A percentile compares a stretch with the other conserved stretches of the same genome.
Evolutionary conservation across 306 rosid species (phyloP).

Genomic region (Lagenaria siceraria): DNA sequence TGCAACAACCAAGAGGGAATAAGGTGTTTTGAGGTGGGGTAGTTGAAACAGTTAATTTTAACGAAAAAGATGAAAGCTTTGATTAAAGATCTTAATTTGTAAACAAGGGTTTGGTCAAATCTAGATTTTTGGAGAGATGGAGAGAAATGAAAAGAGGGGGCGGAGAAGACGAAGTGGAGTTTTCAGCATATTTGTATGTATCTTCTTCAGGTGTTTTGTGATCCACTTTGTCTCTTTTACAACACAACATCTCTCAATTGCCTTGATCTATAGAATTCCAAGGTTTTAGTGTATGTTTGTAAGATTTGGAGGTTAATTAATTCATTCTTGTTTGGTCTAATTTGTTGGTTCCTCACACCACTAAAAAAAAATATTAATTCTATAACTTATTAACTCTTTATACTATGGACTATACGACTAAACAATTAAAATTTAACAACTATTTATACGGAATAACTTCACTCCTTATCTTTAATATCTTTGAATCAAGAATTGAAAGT

Average conservation of each 20-base stretch:
- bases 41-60: not conserved
- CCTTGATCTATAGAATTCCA: not conserved
- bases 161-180: conserved; percentile 1
- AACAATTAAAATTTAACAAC: too few relatives aligned
- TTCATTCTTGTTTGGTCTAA: too few relatives aligned
- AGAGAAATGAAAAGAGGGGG: not conserved
- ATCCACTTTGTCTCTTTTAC: not conserved
- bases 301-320: too few relatives aligned
- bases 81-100: not conserved
- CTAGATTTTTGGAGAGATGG: not conserved
- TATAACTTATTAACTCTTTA: too few relatives aligned
- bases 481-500: too few relatives aligned
- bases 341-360: too few relatives aligned
- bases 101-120: not conserved
- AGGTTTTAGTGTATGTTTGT: too few relatives aligned
- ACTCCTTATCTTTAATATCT: too few relatives aligned
- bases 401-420: too few relatives aligned
- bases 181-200: not conserved
- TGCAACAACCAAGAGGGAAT: not conserved
- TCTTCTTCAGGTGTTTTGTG: not conserved
- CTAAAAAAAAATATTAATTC: too few relatives aligned
- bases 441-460: too few relatives aligned
- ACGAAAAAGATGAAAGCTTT: not conserved
- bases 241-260: not conserved
- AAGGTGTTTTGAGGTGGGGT: not conserved